Evolutionary conservation across 163 green algal species (phyloP), one percentile per base, ranked within the genome.

Genomic region (Chloromonas sp.): DNA sequence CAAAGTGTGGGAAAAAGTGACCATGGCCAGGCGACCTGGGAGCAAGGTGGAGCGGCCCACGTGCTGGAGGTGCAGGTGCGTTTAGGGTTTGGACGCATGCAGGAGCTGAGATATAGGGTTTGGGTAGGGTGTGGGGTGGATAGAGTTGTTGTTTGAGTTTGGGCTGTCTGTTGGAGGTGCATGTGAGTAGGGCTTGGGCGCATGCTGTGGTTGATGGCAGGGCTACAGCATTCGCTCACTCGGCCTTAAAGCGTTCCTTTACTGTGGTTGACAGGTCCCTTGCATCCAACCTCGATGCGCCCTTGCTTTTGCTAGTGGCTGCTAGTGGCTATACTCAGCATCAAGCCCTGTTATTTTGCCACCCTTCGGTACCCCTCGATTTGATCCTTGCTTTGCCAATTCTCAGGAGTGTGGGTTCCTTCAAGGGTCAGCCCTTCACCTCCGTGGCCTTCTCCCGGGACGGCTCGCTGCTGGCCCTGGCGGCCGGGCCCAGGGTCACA

Each of bases 391-490:
- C 71, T 79, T 79, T 79, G 71, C 13, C 71, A 36, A 14, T 2
- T 79, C 71, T 80, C 85, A 85, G 70, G 1, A 85, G 87, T 5
- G 83, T 86, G 0, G 86, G 85, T 1, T 78, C 85, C 0, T 92
- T 92, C 82, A 91, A 91, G 89, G 86, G 89, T 57, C 66, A 90
- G 8, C 84, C 90, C 11, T 80, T 96, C 61, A 78, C 61, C 0
- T 86, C 87, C 1, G 87, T 87, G 60, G 83, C 90, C 71, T 97
- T 96, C 90, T 94, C 89, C 79, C 60, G 15, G 0, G 94, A 98
- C 81, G 94, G 94, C n/a, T 94, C 88, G 1, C 77, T 96, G 79
- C 86, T 97, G n/a, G 94, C 92, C 1, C 84, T 94, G n/a, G 93
- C 87, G 14, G 87, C 90, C 1, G 85, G 84, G 2, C 59, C 70